Evolutionary conservation across 345 rosid species (phyloP).

Genomic region (Acer saccharum): DNA sequence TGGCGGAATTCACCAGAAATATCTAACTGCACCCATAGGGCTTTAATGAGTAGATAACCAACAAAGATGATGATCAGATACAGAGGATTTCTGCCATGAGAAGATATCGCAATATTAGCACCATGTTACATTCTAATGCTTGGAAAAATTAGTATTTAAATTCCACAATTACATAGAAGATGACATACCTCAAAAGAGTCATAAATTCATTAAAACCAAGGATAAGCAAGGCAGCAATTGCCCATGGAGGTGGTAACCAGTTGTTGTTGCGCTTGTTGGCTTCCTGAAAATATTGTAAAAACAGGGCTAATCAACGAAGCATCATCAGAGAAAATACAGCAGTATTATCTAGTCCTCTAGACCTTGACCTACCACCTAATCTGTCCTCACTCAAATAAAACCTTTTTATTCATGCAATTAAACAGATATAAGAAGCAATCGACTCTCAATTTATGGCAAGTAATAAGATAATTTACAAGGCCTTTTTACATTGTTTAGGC

Average conservation of each 20-base stretch:
- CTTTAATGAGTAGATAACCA: slow-evolving; percentile 70
- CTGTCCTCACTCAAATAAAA: too few species aligned
- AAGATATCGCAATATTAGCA: slow-evolving; percentile 17
- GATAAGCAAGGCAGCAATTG: slow-evolving; percentile 74
- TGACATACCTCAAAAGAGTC: slow-evolving; percentile 84
- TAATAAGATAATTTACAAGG: background rate
- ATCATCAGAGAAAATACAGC: too few species aligned
- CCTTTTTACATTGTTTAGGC: too few species aligned
- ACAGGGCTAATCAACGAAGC: too few species aligned
- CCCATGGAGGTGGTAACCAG: slow-evolving; percentile 99
- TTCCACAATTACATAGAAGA: slow-evolving; percentile 8
- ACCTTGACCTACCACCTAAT: background rate
- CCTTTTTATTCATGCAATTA: too few species aligned
- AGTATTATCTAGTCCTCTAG: background rate
- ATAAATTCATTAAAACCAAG: slow-evolving; percentile 98
- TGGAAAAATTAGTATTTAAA: slow-evolving; percentile 2
- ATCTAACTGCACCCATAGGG: slow-evolving; percentile 95
- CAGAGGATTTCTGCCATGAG: slow-evolving; percentile 81
- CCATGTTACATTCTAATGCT: slow-evolving; percentile 1
- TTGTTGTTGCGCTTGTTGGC: slow-evolving; percentile 90
- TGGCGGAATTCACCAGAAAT: slow-evolving; percentile 79
- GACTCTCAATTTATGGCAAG: background rate
- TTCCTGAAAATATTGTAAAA: slow-evolving; percentile 60
- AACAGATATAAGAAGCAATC: background rate
- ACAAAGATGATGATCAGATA: slow-evolving; percentile 74